Percentiles rank a stretch among this genome's conserved stretches.
Conservation (phyloP, 306 rosid species). For the Hippophae tibetana region DNA sequence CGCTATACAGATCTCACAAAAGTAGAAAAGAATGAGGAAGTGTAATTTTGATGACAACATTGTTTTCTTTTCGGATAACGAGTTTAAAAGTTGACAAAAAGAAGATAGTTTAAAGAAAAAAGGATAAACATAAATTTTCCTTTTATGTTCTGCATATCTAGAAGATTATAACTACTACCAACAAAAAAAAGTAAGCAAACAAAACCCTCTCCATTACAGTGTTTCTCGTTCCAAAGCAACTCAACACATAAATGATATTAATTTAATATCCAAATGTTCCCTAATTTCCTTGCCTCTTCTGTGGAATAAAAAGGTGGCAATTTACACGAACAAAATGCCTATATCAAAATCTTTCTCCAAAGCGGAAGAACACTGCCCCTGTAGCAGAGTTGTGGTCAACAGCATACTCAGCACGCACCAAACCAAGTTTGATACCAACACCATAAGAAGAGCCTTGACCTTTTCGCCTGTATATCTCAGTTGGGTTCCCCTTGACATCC, state of each 20-base stretch:
- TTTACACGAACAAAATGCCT: constrained; percentile 14
- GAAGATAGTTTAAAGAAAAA: too few relatives aligned
- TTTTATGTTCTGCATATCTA: too few relatives aligned
- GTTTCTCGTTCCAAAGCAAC: constrained; percentile 12
- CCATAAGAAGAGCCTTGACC: constrained; percentile 93
- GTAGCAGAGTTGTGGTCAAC: constrained; percentile 87
- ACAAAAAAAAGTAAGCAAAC: too few relatives aligned
- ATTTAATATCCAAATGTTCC: background rate
- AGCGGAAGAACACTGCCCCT: constrained; percentile 89
- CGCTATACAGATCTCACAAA: background rate
- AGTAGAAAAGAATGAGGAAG: background rate
- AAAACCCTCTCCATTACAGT: too few relatives aligned
- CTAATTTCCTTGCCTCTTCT: constrained; percentile 3
- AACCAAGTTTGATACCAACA: constrained; percentile 72
- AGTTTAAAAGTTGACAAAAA: too few relatives aligned
- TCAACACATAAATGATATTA: background rate
- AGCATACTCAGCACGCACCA: constrained; percentile 87
- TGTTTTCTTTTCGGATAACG: too few relatives aligned
- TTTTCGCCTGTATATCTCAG: constrained; percentile 83
- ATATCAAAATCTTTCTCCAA: constrained; percentile 85
- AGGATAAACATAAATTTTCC: too few relatives aligned
- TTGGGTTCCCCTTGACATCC: constrained; percentile 85
- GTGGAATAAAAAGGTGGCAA: constrained; percentile 22
- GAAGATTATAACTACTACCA: too few relatives aligned
- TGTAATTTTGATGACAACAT: background rate